phyloP scores from a whole-genome alignment of 176 grass and related monocot species.

The Ampelocalamus luodianensis region DNA sequence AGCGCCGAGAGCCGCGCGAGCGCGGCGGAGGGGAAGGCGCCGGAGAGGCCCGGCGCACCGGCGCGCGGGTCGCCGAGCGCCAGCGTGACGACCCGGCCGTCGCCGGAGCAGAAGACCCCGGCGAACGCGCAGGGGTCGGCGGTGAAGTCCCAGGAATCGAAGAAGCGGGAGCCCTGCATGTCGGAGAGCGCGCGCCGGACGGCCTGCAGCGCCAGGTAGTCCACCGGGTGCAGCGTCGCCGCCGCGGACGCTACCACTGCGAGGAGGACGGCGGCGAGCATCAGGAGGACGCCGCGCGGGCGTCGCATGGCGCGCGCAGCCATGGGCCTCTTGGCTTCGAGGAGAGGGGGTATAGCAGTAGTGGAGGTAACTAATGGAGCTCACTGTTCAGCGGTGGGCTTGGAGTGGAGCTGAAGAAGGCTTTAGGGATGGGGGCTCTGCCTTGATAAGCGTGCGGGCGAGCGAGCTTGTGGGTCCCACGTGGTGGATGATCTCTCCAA shows the following conservation, averaged over 20 bases:
- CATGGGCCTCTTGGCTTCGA: constrained; percentile 22
- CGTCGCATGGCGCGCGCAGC: background rate
- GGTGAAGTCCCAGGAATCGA: constrained; percentile 81
- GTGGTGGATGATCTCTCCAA: too few species aligned
- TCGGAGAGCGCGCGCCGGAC: constrained; percentile 56
- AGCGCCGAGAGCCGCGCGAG: constrained; percentile 54
- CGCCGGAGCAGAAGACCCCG: constrained; percentile 57
- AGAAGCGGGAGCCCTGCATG: constrained; percentile 64
- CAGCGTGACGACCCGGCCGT: constrained; percentile 57
- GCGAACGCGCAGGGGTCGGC: constrained; percentile 70
- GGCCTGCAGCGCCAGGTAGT: constrained; percentile 65
- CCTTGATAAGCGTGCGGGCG: constrained; percentile 49
- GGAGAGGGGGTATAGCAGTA: background rate
- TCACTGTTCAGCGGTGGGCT: background rate
- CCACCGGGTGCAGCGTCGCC: constrained; percentile 71
- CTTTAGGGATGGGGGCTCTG: constrained; percentile 7
- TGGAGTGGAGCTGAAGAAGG: constrained; percentile 4
- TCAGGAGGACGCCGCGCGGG: background rate
- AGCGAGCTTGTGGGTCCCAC: background rate
- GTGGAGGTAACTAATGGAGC: background rate
- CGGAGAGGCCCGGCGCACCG: constrained; percentile 58
- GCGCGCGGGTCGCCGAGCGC: constrained; percentile 78
- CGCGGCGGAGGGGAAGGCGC: constrained; percentile 40
- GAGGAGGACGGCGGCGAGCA: constrained; percentile 16
- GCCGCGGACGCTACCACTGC: background rate